Conservation (phyloP, 2,329 filamentous ascomycete genomes). For the Penicillium freii region DNA sequence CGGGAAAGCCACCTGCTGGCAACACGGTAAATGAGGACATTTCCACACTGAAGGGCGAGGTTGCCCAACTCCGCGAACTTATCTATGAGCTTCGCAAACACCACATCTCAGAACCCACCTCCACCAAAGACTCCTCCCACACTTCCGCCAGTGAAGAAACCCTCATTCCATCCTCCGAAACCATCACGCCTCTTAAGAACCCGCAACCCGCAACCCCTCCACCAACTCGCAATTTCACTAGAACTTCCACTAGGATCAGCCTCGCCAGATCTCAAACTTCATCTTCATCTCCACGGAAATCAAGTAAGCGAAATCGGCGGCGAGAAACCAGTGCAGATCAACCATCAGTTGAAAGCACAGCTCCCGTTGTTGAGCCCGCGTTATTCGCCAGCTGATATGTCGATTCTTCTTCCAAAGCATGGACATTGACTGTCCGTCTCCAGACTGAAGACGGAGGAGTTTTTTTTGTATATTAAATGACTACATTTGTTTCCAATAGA, state of each 20-base stretch:
- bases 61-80: constrained; percentile 31
- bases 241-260: constrained; percentile 11
- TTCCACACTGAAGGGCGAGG: constrained; percentile 28
- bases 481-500: constrained; percentile 10
- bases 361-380: not conserved
- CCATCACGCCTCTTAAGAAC: not conserved
- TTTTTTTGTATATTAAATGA: constrained; percentile 11
- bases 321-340: not conserved
- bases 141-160: constrained; percentile 3
- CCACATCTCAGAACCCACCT: constrained; percentile 11
- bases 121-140: constrained; percentile 8
- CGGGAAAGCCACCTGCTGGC: not conserved
- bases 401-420: not conserved
- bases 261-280: not conserved
- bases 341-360: not conserved
- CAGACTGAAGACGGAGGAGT: not conserved
- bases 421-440: not conserved
- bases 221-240: constrained; percentile 15
- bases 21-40: constrained; percentile 26
- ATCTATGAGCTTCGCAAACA: constrained; percentile 29
- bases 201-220: not conserved
- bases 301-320: not conserved
- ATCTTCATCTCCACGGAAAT: not conserved
- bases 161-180: constrained; percentile 5
- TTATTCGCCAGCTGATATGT: not conserved